Percentiles rank a stretch among this genome's conserved stretches.
phyloP scores from a whole-genome alignment of 441 rosid genomes.

The Aquilaria agallochum region DNA sequence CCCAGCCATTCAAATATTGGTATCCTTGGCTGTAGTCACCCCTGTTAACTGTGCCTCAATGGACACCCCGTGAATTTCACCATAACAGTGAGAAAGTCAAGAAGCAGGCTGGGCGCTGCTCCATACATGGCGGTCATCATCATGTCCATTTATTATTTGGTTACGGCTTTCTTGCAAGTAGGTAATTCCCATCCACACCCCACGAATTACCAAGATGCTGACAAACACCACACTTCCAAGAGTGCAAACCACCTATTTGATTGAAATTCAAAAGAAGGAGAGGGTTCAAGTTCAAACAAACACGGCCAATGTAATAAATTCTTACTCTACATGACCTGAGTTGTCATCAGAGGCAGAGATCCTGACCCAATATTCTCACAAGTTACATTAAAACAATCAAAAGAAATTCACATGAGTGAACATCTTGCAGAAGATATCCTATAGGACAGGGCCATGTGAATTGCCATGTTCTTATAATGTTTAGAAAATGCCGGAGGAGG shows the following conservation, averaged over 20 bases:
- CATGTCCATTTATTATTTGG: slow-evolving; percentile 31
- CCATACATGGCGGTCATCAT: slow-evolving; percentile 57
- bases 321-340: no score
- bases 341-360: no score
- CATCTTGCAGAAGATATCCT: no score
- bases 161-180: slow-evolving; percentile 67
- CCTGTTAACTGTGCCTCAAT: slow-evolving; percentile 2
- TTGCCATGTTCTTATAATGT: no score
- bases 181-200: slow-evolving; percentile 64
- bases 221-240: slow-evolving; percentile 79
- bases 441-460: no score
- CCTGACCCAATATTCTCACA: no score
- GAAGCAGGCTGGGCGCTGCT: slow-evolving; percentile 52
- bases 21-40: slow-evolving; percentile 8
- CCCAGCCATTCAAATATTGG: not conserved
- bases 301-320: no score
- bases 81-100: slow-evolving; percentile 22
- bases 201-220: slow-evolving; percentile 81
- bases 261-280: not conserved
- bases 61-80: not conserved
- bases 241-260: slow-evolving; percentile 75
- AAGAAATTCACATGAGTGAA: no score
- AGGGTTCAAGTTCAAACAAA: no score
- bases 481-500: no score
- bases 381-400: no score